A percentile compares a stretch with the other conserved stretches of the same genome.
phyloP scores from a whole-genome alignment of 2,329 filamentous ascomycete species.

The Fusarium sp. region DNA sequence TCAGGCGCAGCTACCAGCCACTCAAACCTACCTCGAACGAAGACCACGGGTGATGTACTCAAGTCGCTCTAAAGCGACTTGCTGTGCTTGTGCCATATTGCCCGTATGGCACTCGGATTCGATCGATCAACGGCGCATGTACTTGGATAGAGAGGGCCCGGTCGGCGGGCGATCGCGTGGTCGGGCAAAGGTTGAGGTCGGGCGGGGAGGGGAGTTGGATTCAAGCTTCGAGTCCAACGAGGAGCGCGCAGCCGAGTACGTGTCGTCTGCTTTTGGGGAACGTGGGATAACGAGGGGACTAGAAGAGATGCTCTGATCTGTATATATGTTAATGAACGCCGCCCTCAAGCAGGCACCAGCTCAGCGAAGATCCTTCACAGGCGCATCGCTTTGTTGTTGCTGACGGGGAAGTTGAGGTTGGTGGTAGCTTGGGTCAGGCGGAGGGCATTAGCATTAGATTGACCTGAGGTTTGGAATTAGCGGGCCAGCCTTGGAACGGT shows the following conservation, averaged over 20 bases:
- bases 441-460: conserved; percentile 36
- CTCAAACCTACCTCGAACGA: conserved; percentile 58
- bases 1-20: background rate
- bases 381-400: conserved; percentile 40
- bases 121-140: conserved; percentile 44
- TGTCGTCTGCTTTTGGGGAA: conserved; percentile 17
- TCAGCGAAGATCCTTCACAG: conserved; percentile 29
- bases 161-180: conserved; percentile 6
- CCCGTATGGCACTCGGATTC: conserved; percentile 39
- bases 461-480: conserved; percentile 37
- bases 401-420: conserved; percentile 28
- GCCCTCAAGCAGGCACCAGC: conserved; percentile 31
- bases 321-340: conserved; percentile 1
- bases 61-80: conserved; percentile 63
- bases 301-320: background rate
- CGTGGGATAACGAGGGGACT: background rate
- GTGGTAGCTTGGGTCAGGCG: conserved; percentile 40
- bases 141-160: conserved; percentile 26
- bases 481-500: conserved; percentile 20
- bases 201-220: conserved; percentile 9
- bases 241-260: conserved; percentile 24
- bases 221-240: conserved; percentile 20
- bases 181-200: conserved; percentile 10
- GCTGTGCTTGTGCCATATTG: conserved; percentile 56
- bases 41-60: conserved; percentile 64